Percentiles rank a stretch among this genome's conserved stretches.
Conservation (phyloP, 352 stramenopile genomes). For the Phytophthora crassamura region DNA sequence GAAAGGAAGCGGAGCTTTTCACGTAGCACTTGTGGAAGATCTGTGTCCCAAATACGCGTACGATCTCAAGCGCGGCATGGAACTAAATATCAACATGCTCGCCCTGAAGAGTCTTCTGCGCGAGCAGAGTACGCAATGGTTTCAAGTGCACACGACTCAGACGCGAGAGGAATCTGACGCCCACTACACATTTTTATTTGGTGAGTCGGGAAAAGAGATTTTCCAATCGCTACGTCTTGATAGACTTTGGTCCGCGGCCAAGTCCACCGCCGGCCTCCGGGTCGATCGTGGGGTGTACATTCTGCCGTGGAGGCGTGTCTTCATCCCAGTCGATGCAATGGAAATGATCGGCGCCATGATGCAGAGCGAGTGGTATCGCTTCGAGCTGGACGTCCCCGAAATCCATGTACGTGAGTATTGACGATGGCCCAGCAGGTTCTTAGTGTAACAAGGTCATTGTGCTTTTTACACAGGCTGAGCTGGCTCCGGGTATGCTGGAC, state of each 20-base stretch:
- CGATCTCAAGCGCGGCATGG: constrained; percentile 24
- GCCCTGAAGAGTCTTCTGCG: constrained; percentile 33
- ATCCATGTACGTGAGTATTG: constrained; percentile 34
- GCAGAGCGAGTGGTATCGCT: constrained; percentile 49
- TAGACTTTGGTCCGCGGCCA: neutral
- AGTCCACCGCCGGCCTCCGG: neutral
- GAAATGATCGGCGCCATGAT: constrained; percentile 40
- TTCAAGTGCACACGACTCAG: constrained; percentile 35
- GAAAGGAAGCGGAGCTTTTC: constrained; percentile 32
- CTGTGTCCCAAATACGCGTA: constrained; percentile 38
- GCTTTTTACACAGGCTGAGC: constrained; percentile 26
- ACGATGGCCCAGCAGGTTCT: neutral
- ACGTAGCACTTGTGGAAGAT: constrained; percentile 32
- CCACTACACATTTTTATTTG: constrained; percentile 35
- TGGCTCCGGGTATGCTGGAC: constrained; percentile 31
- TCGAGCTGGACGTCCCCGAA: constrained; percentile 36
- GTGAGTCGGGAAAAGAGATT: constrained; percentile 11
- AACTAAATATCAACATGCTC: constrained; percentile 40
- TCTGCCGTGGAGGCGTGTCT: constrained; percentile 26
- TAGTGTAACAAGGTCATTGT: constrained; percentile 2
- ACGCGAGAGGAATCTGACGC: constrained; percentile 25
- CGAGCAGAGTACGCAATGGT: constrained; percentile 24
- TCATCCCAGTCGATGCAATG: constrained; percentile 28
- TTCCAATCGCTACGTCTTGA: constrained; percentile 18
- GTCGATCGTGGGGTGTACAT: constrained; percentile 18